Evolutionary conservation across 345 rosid species (phyloP), one percentile per base, ranked within the genome.

Genomic region (Camelina laxa): DNA sequence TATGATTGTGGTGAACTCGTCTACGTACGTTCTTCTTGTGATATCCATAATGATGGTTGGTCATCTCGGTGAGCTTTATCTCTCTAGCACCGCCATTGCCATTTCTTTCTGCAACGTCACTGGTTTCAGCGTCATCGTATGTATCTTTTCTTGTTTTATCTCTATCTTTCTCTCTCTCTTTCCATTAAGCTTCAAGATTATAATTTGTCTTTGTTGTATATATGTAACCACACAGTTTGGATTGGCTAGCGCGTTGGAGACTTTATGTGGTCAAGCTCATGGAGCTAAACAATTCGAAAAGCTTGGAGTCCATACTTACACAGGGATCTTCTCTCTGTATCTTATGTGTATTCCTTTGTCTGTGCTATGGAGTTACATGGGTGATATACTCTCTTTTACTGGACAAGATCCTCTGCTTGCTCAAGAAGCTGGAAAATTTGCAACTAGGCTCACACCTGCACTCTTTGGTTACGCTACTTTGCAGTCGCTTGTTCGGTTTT

Each of bases 81-180:
- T 93, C 50, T 85, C 98, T 2, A 86, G 92, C 85, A 80, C 95
- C 3, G 89, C 98, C 82, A 83, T 92, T 7, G 91, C 91, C n/a
- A 35, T 80, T 59, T 90, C 97, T 49, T 84, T 93, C 77, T 79
- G 84, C 38, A 71, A 67, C 31, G 96, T 89, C 83, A 87, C 93
- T 5, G 97, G 97, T 69, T 90, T 85, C 60, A 90, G 95, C 21
- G 65, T 89, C 76, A 76, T 89, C 36, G 98, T 93, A 78, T 63
- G 92, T 75, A 38, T 44, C 5, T 33, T 44, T 9, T 36, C 9
- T 60, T 7, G n/a, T 0, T 24, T 4, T n/a, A n/a, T 24, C 27
- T 24, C 2, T 24, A 6, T 38, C 9, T 53, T 5, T 7, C 9
- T 36, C 22, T 42, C 15, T 60, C 20, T 24, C 27, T 24, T 24